These are phyloP conservation scores for Gymnopilus junonius DNA, from an alignment of 768 basidiomycete species.

Conservation along the genomic window DNA sequence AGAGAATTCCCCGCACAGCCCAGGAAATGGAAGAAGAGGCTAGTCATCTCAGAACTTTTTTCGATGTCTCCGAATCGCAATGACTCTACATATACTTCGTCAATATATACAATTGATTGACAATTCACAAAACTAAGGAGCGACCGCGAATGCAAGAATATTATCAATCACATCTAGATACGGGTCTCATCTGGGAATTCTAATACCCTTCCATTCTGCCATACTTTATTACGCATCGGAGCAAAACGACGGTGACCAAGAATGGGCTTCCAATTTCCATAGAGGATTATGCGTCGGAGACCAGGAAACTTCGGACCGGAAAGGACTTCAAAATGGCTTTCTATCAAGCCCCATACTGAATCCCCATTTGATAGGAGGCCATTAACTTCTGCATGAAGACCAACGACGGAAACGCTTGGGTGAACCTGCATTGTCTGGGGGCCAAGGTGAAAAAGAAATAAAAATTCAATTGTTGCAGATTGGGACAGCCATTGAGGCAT, in stretches of 20 bases:
- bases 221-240: slow-evolving; percentile 33
- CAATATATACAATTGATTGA: background rate
- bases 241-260: slow-evolving; percentile 42
- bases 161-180: background rate
- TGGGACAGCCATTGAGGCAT: slow-evolving; percentile 50
- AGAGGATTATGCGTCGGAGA: slow-evolving; percentile 48
- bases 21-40: slow-evolving; percentile 87
- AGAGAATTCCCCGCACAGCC: slow-evolving; percentile 59
- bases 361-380: slow-evolving; percentile 40
- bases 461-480: slow-evolving; percentile 58
- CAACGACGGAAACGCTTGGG: slow-evolving; percentile 46
- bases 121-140: too few relatives aligned
- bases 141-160: background rate
- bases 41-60: slow-evolving; percentile 64
- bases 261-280: slow-evolving; percentile 57
- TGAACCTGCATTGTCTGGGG: slow-evolving; percentile 25
- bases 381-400: slow-evolving; percentile 56
- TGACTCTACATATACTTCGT: background rate
- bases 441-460: slow-evolving; percentile 53
- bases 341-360: slow-evolving; percentile 44
- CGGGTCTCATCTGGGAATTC: slow-evolving; percentile 12
- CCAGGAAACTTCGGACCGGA: slow-evolving; percentile 45
- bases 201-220: slow-evolving; percentile 35
- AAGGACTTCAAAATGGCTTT: slow-evolving; percentile 52
- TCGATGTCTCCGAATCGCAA: slow-evolving; percentile 25